Evolutionary conservation across 2,329 filamentous ascomycete genomes (phyloP), one percentile per base, ranked within the genome.

Genomic region (Meredithiella fracta): DNA sequence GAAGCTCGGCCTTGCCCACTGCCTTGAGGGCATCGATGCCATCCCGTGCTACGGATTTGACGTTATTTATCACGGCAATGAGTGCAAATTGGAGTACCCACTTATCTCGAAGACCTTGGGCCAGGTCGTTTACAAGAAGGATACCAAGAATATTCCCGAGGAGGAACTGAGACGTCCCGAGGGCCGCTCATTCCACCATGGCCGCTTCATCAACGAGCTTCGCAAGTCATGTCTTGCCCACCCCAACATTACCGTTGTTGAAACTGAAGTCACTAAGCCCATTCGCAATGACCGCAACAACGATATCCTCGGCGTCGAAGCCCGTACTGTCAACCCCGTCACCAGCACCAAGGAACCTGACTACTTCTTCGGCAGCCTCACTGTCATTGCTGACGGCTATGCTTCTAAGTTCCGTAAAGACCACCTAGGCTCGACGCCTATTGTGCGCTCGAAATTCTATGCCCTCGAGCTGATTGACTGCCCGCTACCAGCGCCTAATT

Each of bases 401-500:
- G 82, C 81, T 57, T 94, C 87, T 64, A 90, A 85, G 64, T 96
- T 97, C 72, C 82, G 92, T 62, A 91, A 91, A 68, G 75, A 85
- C 60, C 80, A 86, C 65, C 79, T 90, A 58, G 71, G 73, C 26
- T 75, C 78, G 58, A 70, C 75, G 1, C 86, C 91, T 5, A 67
- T 83, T 51, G 79, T 87, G 50, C 83, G 82, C 64, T 90, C 84
- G 64, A 92, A 88, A 70, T 98, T 98, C 72, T 97, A 86, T 72
- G 92, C 84, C 9, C 78, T 98, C 34, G 91, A 98, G 68, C 77
- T 98, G 60, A 86, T 92, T 65, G 90, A 97, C 67, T 87, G 86
- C 57, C 76, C 82, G 23, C 78, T 97, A 8, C 87, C 89, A 1
- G 74, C 78, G 54, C 79, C 82, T 1, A 73, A 81, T 60, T 86